Percentiles rank a stretch among this genome's conserved stretches.
Evolutionary conservation across 1,284 basidiomycete species (phyloP).

Genomic region (Puccinia triticina): DNA sequence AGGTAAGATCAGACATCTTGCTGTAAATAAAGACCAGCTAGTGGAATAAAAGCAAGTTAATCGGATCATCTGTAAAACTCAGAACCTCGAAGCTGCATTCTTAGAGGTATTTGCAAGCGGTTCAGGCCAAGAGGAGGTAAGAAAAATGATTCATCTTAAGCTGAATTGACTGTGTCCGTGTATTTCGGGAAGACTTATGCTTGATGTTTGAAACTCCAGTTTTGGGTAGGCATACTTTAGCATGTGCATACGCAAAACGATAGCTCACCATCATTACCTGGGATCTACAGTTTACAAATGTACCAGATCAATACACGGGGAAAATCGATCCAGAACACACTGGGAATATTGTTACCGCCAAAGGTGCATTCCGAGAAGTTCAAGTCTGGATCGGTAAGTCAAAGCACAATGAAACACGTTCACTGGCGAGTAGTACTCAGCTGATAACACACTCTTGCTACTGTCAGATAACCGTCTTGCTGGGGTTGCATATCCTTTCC

Average conservation of each 20-base stretch:
- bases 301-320: constrained; percentile 67
- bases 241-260: not conserved
- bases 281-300: constrained; percentile 69
- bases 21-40: not conserved
- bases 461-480: constrained; percentile 67
- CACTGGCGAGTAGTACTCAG: not conserved
- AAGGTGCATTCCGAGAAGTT: constrained; percentile 77
- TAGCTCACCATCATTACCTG: constrained; percentile 29
- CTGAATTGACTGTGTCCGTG: not conserved
- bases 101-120: constrained; percentile 48
- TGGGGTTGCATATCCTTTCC: constrained; percentile 75
- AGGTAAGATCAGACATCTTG: not conserved
- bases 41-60: not conserved
- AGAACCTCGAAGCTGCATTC: constrained; percentile 46
- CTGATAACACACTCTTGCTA: not conserved
- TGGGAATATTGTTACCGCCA: constrained; percentile 63
- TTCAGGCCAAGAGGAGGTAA: constrained; percentile 41
- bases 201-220: constrained; percentile 3
- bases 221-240: constrained; percentile 32
- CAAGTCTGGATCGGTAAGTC: constrained; percentile 68
- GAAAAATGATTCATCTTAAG: not conserved
- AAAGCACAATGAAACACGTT: not conserved
- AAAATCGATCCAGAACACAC: constrained; percentile 64
- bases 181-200: not conserved
- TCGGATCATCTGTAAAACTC: not conserved